Evolutionary conservation across 352 stramenopile species (phyloP), one percentile per base, ranked within the genome.

Genomic region (Globisporangium recalcitrans): DNA sequence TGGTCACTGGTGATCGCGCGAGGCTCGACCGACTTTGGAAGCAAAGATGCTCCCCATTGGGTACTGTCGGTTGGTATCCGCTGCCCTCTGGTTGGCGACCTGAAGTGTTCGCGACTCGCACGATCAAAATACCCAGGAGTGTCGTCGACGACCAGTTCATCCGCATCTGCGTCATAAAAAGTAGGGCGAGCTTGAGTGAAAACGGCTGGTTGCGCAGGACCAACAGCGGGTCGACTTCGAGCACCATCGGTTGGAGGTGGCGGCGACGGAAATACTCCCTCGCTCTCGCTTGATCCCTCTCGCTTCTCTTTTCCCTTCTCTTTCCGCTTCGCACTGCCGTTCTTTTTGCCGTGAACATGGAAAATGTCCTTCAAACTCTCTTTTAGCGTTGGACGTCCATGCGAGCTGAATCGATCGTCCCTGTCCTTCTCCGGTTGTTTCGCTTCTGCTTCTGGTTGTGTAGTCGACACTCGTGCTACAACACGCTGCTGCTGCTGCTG

Each of bases 111-210:
- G 21, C 34, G 51, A 21, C 7, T 40, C 14, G n/a, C 16, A 27
- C 27, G 48, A 32, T 88, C 80, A 56, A 88, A 89, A 47, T 80
- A 90, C 2, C 78, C 75, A 24, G 80, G 77, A 0, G 70, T 71
- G 36, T 90, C 72, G 34, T 91, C 80, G 51, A 87, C 70, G 1
- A 91, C 76, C 3, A 81, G 31, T 19, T 84, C 70, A 27, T 89
- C 78, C 6, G 57, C 78, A 47, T 87, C 62, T 32, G 77, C 60
- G 9, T 78, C 74, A 56, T 87, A 87, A 40, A 79, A 75, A 14
- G 68, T 77, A 14, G 65, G 62, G 19, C 62, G 62, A 14, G 36
- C 40, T 36, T 42, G 31, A 0, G 62, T 55, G 3, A 42, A 27
- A 21, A 26, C 13, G 6, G 52, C 9, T 22, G 53, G 44, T 32